A percentile compares a stretch with the other conserved stretches of the same genome.
Evolutionary conservation across 208 protist species (phyloP).

Genomic region (Wallacemonas sp.): DNA sequence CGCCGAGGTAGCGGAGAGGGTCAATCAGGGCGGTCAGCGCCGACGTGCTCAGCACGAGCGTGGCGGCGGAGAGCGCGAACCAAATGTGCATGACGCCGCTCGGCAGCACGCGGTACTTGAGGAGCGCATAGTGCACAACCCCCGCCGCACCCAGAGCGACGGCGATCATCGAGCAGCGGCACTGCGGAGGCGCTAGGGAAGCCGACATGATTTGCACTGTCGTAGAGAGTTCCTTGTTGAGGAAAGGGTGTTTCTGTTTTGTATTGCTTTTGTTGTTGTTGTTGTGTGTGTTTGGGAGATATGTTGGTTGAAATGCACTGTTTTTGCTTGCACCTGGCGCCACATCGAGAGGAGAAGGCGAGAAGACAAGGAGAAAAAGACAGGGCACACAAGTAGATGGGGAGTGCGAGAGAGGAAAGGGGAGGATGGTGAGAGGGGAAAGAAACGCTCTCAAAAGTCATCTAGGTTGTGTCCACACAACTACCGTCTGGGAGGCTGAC

Average conservation of each 20-base stretch:
- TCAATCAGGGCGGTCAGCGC: slow-evolving; percentile 38
- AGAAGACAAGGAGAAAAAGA: slow-evolving; percentile 7
- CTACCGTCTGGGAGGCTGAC: no score
- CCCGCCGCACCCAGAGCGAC: slow-evolving; percentile 25
- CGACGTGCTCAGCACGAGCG: slow-evolving; percentile 31
- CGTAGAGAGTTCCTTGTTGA: not conserved
- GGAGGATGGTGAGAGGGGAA: no score
- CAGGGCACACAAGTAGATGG: slow-evolving; percentile 1
- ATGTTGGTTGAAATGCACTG: not conserved
- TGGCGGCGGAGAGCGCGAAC: slow-evolving; percentile 40
- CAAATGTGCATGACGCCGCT: slow-evolving; percentile 42
- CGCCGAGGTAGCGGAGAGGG: slow-evolving; percentile 45
- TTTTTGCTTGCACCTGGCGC: no score
- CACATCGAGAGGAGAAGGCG: not conserved
- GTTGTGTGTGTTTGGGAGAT: not conserved
- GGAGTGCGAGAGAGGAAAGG: not conserved
- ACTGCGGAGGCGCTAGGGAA: slow-evolving; percentile 8
- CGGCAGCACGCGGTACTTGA: slow-evolving; percentile 39
- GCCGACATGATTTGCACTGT: not conserved
- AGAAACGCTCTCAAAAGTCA: no score
- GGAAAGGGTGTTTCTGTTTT: no score
- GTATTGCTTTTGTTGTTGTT: no score
- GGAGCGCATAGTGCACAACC: slow-evolving; percentile 29
- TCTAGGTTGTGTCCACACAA: no score
- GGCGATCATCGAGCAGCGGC: slow-evolving; percentile 24